Base-by-base conservation (phyloP, 306 rosid species). In the Malus sieversii region DNA sequence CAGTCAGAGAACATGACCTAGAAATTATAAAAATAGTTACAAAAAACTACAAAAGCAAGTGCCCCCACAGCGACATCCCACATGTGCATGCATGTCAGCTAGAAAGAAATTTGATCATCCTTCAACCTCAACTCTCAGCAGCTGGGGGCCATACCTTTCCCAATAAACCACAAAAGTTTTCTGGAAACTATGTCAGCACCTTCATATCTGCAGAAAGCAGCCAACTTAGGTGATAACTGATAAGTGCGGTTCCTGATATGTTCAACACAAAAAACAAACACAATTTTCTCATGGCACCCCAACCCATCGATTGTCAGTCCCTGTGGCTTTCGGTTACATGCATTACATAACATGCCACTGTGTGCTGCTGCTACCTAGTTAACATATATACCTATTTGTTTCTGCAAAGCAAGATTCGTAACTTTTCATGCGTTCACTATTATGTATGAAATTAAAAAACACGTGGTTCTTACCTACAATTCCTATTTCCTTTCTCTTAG, bases 191-290 rank as follows among this genome's bases (percentile, higher is more conserved):
- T 74, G 74, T 75, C 77, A 55, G 29, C 70, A 32, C 58, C 19
- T 76, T 66, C 3, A 38, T 18, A 42, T 25, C 19, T 59, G 22
- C 35, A 29, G 52, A 38, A 38, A 29, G 62, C 40, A 35, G 78
- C 53, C 81, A 68, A 68, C 51, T 8, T 23, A 4, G 72, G 66
- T 72, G 78, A 72, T 71, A 71, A 81, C 59, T 72, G 78, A 72
- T 71, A 71, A 81, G 78, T 65, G 64, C 32, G 70, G 20, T 7
- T 32, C 51, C 81, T 25, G 70, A 67, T 73, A n/a, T 10, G 52
- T 60, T 48, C 62, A 61, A 9, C 68, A 0, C 6, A 76, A 23
- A 55, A 55, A 30, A 66, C 15, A 75, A 18, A 20, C 3, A 19
- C 14, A 48, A 46, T 22, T 30, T n/a, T 69, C 68, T 51, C 25